These are phyloP conservation scores for Aspergillus transmontanensis DNA, from an alignment of 2,329 filamentous ascomycete genomes.

Conservation along the genomic window DNA sequence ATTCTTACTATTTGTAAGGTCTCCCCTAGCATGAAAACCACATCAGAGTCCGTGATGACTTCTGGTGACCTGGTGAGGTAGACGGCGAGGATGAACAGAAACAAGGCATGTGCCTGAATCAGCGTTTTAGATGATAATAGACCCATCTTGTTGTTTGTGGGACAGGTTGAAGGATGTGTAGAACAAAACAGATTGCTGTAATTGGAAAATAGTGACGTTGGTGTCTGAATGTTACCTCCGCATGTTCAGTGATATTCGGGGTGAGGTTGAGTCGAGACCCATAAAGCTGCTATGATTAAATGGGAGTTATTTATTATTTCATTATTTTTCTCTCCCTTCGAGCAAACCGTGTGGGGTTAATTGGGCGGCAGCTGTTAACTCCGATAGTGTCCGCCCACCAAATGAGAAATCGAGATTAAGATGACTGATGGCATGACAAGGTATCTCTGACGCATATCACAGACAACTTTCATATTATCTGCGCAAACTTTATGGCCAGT, in stretches of 20 bases:
- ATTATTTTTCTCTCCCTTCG: background rate
- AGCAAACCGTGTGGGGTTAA: slow-evolving; percentile 27
- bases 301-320: background rate
- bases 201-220: background rate
- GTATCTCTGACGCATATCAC: background rate
- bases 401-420: slow-evolving; percentile 9
- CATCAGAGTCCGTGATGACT: slow-evolving; percentile 73
- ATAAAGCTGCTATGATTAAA: background rate
- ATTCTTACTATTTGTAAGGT: slow-evolving; percentile 74
- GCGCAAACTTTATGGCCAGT: slow-evolving; percentile 2
- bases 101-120: slow-evolving; percentile 78
- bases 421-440: background rate
- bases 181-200: background rate
- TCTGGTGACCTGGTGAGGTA: slow-evolving; percentile 77
- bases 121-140: slow-evolving; percentile 79
- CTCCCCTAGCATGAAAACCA: slow-evolving; percentile 81
- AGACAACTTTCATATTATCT: background rate
- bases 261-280: background rate
- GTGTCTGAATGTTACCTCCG: background rate
- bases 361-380: slow-evolving; percentile 18
- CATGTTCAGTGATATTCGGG: background rate
- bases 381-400: slow-evolving; percentile 22
- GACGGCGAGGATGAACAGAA: slow-evolving; percentile 81
- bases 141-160: slow-evolving; percentile 61
- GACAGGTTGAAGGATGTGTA: background rate